A percentile compares a stretch with the other conserved stretches of the same genome.
phyloP scores from a whole-genome alignment of 2,329 filamentous ascomycete genomes.

The Cercospora janseana region DNA sequence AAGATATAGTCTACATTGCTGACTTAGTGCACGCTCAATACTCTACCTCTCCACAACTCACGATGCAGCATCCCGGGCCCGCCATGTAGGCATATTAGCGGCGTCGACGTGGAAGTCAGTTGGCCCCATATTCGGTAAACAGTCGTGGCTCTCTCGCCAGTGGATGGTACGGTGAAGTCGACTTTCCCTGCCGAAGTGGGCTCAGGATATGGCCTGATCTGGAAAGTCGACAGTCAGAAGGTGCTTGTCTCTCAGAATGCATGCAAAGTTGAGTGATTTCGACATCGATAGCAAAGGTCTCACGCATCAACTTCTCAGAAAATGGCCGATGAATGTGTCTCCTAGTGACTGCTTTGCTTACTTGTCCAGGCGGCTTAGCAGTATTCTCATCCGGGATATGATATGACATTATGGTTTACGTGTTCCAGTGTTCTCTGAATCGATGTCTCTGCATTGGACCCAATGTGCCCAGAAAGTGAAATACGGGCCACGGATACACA shows the following conservation, averaged over 20 bases:
- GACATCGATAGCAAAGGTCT: too few relatives aligned
- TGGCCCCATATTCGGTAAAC: constrained; percentile 43
- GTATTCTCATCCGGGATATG: constrained; percentile 12
- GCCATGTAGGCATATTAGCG: constrained; percentile 45
- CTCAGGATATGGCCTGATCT: constrained; percentile 28
- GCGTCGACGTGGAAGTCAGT: constrained; percentile 31
- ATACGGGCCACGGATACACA: too few relatives aligned
- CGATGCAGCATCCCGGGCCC: constrained; percentile 47
- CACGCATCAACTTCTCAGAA: too few relatives aligned
- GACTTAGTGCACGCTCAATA: background rate
- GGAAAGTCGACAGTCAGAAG: too few relatives aligned
- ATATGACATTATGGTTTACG: constrained; percentile 16
- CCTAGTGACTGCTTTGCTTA: too few relatives aligned
- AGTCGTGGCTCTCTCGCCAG: constrained; percentile 41
- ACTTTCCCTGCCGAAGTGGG: constrained; percentile 32
- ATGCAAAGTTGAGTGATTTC: too few relatives aligned
- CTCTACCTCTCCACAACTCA: background rate
- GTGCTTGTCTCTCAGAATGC: too few relatives aligned
- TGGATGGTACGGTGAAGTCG: constrained; percentile 37
- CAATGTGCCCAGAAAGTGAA: too few relatives aligned
- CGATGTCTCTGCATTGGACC: too few relatives aligned
- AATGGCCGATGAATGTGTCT: too few relatives aligned
- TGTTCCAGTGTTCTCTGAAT: too few relatives aligned
- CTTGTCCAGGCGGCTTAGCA: constrained; percentile 26
- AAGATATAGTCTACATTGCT: constrained; percentile 33